Evolutionary conservation across 768 basidiomycete genomes (phyloP).

Genomic region (Kwoniella botswanensis): DNA sequence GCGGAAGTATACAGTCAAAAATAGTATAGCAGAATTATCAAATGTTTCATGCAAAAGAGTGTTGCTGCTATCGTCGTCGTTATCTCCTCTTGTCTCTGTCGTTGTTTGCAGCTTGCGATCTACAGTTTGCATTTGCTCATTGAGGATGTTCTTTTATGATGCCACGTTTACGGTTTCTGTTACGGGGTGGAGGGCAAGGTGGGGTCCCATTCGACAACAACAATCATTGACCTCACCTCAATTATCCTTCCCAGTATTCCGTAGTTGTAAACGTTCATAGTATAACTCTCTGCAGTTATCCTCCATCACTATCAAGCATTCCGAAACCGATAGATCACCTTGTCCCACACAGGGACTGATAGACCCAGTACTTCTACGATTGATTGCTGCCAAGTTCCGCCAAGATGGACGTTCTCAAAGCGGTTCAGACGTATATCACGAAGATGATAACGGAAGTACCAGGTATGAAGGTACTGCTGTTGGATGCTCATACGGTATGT

Average conservation of each 20-base stretch:
- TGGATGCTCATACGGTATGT: conserved; percentile 90
- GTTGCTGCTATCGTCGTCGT: conserved; percentile 3
- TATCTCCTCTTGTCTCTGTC: background rate
- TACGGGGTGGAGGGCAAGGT: conserved; percentile 2
- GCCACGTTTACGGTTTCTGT: background rate
- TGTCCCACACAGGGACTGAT: too few relatives aligned
- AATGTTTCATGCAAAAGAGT: conserved; percentile 10
- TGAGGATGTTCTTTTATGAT: background rate
- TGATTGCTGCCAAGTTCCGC: background rate
- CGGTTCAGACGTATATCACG: conserved; percentile 88
- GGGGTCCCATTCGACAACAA: background rate
- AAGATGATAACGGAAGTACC: conserved; percentile 83
- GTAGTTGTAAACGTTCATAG: background rate
- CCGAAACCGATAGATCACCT: too few relatives aligned
- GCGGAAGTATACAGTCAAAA: conserved; percentile 1
- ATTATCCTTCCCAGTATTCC: too few relatives aligned
- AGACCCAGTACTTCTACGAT: too few relatives aligned
- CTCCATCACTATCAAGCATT: too few relatives aligned
- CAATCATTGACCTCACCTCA: background rate
- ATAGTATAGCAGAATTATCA: conserved; percentile 8
- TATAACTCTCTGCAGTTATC: background rate
- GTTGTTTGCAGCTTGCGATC: background rate
- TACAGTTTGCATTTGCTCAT: too few relatives aligned
- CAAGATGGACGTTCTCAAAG: conserved; percentile 91
- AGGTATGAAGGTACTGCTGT: conserved; percentile 92